Evolutionary conservation across 176 grass and related monocot genomes (phyloP), one percentile per base, ranked within the genome.

Genomic region (Oryza officinalis): DNA sequence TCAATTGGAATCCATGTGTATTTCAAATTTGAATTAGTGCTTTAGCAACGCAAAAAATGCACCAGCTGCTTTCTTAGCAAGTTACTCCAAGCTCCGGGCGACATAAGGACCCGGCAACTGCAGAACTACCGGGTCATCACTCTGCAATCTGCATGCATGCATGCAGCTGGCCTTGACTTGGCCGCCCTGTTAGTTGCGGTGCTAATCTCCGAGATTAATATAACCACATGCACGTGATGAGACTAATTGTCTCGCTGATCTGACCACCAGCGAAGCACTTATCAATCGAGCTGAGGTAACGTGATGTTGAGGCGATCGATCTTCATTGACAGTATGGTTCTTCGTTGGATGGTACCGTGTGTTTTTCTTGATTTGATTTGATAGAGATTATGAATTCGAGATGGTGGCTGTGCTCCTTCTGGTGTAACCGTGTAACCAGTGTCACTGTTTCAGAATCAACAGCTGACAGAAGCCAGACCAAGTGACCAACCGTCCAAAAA

Each of bases 321-420:
- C 40, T 41, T 41, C 20, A 0, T 60, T 35, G 73, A 37, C 14
- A 54, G 13, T 0, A 3, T 8, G 35, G 33, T 15, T 37, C 26
- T 13, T 6, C 22, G 17, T 27, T 17, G 13, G 13, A 18, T 71
- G 10, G 41, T 28, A 23, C 5, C 11, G 27, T 15, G 63, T n/a
- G 35, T 10, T 15, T 80, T 33, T 80, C 64, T 23, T 20, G 63
- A 80, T 68, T 23, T 20, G 63, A 80, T 68, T 9, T 68, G 64
- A 68, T 25, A n/a, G 17, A 3, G 26, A 45, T 9, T 6, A 11
- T 8, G 37, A 43, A 44, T 52, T 52, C 49, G 49, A 52, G 49
- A 52, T 2, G 49, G 5, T 52, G 13, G 15, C 4, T 20, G 49
- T 52, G 49, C 49, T 20, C 17, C 17, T 3, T 52, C 5, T 7